Conservation (phyloP, 2,329 filamentous ascomycete genomes). For the Rhynchosporium agropyri region DNA sequence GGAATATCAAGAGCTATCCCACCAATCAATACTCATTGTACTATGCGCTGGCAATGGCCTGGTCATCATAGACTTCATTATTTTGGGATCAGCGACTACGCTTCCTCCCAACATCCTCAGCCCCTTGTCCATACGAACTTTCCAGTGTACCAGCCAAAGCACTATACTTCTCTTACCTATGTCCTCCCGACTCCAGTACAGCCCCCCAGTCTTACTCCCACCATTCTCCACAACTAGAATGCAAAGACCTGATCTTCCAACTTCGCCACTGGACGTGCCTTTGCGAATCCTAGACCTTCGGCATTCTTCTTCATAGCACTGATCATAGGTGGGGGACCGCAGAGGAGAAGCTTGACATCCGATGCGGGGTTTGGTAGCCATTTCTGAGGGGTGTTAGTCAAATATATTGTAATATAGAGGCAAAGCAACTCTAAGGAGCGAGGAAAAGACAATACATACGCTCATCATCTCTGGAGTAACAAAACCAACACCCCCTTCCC, state of each 20-base stretch:
- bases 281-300: constrained; percentile 85
- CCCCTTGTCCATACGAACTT: background rate
- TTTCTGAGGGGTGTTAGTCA: constrained; percentile 53
- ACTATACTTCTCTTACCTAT: too few species aligned
- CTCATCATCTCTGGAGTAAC: constrained; percentile 96
- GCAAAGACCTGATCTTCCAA: constrained; percentile 97
- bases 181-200: background rate
- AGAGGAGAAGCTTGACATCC: constrained; percentile 92
- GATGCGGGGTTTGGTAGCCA: constrained; percentile 78
- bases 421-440: background rate
- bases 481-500: constrained; percentile 91
- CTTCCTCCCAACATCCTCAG: background rate
- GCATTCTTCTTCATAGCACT: constrained; percentile 96
- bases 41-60: too few species aligned
- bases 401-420: background rate
- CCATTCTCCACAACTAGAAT: constrained; percentile 59
- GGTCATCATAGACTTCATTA: background rate
- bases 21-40: too few species aligned
- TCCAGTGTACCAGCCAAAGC: background rate
- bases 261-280: constrained; percentile 95
- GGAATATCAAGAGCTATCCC: too few species aligned
- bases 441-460: constrained; percentile 49
- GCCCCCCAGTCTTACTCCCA: background rate
- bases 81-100: background rate
- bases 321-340: constrained; percentile 95